phyloP scores from a whole-genome alignment of 2,329 filamentous ascomycete genomes.

The Nannizzia gypsea region DNA sequence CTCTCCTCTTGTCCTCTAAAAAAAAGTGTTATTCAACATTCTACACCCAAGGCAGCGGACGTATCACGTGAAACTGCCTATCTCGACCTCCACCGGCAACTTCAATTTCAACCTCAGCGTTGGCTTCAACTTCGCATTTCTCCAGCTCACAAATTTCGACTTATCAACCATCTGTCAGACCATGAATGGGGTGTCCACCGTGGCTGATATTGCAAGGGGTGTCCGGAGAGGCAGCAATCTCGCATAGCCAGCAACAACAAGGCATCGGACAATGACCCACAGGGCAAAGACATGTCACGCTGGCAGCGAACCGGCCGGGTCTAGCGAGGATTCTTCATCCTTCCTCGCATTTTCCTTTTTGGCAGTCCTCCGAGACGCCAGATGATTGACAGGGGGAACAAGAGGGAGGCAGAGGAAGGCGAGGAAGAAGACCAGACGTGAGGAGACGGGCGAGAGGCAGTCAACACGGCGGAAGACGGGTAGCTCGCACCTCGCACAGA shows the following conservation, averaged over 20 bases:
- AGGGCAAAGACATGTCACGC: neutral
- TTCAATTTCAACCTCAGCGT: neutral
- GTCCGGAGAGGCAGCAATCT: neutral
- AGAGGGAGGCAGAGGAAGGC: no score
- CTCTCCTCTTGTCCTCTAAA: neutral
- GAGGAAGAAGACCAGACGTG: no score
- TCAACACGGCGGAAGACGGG: neutral
- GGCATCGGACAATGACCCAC: neutral
- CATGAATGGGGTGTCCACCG: neutral
- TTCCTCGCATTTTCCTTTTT: neutral
- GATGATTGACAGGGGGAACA: neutral
- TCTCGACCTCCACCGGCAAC: neutral
- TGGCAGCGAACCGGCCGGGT: neutral
- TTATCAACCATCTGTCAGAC: neutral
- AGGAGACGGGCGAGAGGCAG: neutral
- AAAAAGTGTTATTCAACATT: neutral
- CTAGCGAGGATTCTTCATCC: conserved; percentile 2
- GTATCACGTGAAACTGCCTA: neutral
- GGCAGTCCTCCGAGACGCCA: neutral
- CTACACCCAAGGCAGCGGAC: neutral
- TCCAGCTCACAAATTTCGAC: neutral
- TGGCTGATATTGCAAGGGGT: neutral
- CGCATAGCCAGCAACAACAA: neutral
- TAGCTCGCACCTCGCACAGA: neutral
- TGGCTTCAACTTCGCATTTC: neutral